Percentiles rank a stretch among this genome's conserved stretches.
Conservation (phyloP, 2,329 filamentous ascomycete species). For the Chaetoscypha palmicola region DNA sequence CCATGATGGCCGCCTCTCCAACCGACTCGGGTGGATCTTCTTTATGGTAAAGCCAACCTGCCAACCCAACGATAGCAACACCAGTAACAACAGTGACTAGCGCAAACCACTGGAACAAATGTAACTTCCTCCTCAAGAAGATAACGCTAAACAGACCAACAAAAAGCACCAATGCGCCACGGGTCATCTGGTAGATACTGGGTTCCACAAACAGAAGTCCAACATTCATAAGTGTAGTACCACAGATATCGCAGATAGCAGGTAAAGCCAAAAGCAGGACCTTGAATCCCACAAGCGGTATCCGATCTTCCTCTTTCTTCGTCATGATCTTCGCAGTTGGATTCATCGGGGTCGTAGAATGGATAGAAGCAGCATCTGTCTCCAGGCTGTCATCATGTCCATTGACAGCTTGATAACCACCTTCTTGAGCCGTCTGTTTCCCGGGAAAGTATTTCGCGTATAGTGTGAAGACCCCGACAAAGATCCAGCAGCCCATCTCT, state of each 20-base stretch:
- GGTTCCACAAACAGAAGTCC: conserved; percentile 89
- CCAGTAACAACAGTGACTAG: conserved; percentile 81
- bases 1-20: conserved; percentile 31
- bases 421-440: conserved; percentile 38
- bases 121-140: conserved; percentile 73
- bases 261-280: conserved; percentile 74
- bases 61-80: conserved; percentile 82
- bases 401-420: conserved; percentile 59
- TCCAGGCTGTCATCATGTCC: conserved; percentile 36
- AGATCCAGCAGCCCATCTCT: conserved; percentile 92
- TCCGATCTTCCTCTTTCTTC: conserved; percentile 47
- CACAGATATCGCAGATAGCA: conserved; percentile 87
- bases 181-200: conserved; percentile 98
- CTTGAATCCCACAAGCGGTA: conserved; percentile 60
- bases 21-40: conserved; percentile 27
- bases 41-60: conserved; percentile 74
- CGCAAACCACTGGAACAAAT: conserved; percentile 87
- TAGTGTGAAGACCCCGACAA: conserved; percentile 64
- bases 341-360: conserved; percentile 37
- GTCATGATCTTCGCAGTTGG: conserved; percentile 47
- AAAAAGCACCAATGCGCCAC: conserved; percentile 89
- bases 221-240: conserved; percentile 95
- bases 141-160: conserved; percentile 92
- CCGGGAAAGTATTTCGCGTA: conserved; percentile 51
- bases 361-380: conserved; percentile 40